phyloP scores from a whole-genome alignment of 768 basidiomycete species.

The Naganishia kalamii region DNA sequence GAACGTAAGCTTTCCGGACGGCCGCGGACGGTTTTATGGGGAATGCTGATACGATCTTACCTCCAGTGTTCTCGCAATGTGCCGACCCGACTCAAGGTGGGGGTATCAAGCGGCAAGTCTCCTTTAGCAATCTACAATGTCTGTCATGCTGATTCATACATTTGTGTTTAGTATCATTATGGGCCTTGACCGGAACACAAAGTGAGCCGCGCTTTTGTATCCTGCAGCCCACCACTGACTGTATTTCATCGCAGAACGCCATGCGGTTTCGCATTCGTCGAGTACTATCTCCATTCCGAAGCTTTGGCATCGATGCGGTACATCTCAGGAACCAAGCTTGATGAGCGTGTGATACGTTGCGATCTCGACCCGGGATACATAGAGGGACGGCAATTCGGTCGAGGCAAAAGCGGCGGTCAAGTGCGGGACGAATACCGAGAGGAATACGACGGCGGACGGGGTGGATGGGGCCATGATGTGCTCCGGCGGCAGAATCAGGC shows the following conservation, averaged over 20 bases:
- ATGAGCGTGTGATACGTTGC: slow-evolving; percentile 96
- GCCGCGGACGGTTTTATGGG: background rate
- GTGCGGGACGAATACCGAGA: slow-evolving; percentile 91
- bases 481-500: background rate
- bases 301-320: slow-evolving; percentile 88
- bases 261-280: slow-evolving; percentile 48
- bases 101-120: slow-evolving; percentile 40
- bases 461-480: slow-evolving; percentile 62
- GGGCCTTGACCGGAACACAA: slow-evolving; percentile 42
- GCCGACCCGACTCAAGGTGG: slow-evolving; percentile 40
- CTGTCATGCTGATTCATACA: background rate
- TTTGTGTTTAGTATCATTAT: slow-evolving; percentile 39
- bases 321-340: slow-evolving; percentile 94
- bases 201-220: slow-evolving; percentile 23
- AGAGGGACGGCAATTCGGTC: slow-evolving; percentile 93
- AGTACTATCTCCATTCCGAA: slow-evolving; percentile 86
- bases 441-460: slow-evolving; percentile 93
- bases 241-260: slow-evolving; percentile 38
- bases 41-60: background rate
- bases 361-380: slow-evolving; percentile 94
- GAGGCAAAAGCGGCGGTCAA: slow-evolving; percentile 96
- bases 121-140: background rate
- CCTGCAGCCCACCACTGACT: background rate
- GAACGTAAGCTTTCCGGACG: slow-evolving; percentile 33
- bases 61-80: slow-evolving; percentile 42